Base-by-base conservation (phyloP, 1,284 basidiomycete species). In the Tylopilus orsonianus region DNA sequence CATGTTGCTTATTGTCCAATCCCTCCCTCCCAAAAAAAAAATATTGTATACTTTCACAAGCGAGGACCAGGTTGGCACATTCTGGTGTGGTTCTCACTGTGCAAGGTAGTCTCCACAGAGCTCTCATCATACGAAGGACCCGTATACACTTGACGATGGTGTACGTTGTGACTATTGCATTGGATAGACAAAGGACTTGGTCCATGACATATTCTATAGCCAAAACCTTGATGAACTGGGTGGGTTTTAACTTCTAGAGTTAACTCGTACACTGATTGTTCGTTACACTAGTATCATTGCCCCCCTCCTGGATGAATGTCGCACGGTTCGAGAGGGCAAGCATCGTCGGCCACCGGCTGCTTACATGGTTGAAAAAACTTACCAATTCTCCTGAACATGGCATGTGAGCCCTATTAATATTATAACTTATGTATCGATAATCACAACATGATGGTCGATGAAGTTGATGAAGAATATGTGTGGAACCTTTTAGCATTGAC, bases 1-100 rank as follows among this genome's bases (percentile, higher is more conserved):
- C 63, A 64, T 18, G 64, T 74, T 13, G 69, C 71, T 23, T 71
- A 73, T 53, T 78, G 77, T 44, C 74, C 77, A 0, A 74, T 75
- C 38, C 56, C 65, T 13, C 56, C 71, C n/a, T n/a, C n/a, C n/a
- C n/a, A n/a, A n/a, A n/a, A 0, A 62, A 62, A 4, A 32, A 54
- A 2, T 62, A 55, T 62, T 64, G 7, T 75, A 75, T 59, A 58
- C 62, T 44, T 72, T 71, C 45, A 62, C 55, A 5, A 53, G 60
- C 1, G 34, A 34, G n/a, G 49, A 56, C 37, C 69, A 66, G 43
- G 62, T 62, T 29, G 70, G 75, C 5, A 71, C 73, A 4, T 70
- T 67, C 50, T 76, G 74, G 60, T 70, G 69, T 44, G 68, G 69
- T 53, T 64, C 49, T 13, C 32, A 33, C 32, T 33, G 16, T 16